Conservation (phyloP, 1,139 yeast species). For the Sugiyamaella castrensis region DNA sequence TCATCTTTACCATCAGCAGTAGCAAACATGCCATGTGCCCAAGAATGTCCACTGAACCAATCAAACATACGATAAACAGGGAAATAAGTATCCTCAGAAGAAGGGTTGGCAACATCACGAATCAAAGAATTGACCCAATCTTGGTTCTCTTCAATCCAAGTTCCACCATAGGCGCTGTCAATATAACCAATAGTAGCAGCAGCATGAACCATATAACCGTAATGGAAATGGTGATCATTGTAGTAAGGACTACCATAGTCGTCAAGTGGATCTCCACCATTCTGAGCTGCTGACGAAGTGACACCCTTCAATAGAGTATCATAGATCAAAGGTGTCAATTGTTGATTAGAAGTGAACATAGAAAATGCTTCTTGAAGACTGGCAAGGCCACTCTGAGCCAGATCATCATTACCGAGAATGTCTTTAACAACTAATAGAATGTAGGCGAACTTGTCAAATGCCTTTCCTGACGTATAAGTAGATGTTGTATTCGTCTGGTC, state of each 20-base stretch:
- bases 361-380: conserved; percentile 54
- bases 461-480: conserved; percentile 67
- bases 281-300: conserved; percentile 59
- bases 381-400: conserved; percentile 48
- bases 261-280: conserved; percentile 47
- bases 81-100: conserved; percentile 56
- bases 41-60: conserved; percentile 80
- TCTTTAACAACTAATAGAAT: conserved; percentile 62
- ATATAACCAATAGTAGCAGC: conserved; percentile 72
- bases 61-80: conserved; percentile 78
- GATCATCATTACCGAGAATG: conserved; percentile 52
- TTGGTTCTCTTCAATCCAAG: conserved; percentile 63
- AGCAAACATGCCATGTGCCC: conserved; percentile 75
- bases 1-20: conserved; percentile 76
- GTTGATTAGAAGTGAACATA: conserved; percentile 49
- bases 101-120: conserved; percentile 78
- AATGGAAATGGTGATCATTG: conserved; percentile 81
- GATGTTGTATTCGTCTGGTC: conserved; percentile 48
- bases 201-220: conserved; percentile 73
- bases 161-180: conserved; percentile 57
- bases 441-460: conserved; percentile 72
- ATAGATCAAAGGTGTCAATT: conserved; percentile 60
- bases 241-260: conserved; percentile 70
- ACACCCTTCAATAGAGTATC: conserved; percentile 68
- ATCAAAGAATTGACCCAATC: conserved; percentile 64